Conservation (phyloP, 306 rosid genomes). For the Carpinus fangiana region DNA sequence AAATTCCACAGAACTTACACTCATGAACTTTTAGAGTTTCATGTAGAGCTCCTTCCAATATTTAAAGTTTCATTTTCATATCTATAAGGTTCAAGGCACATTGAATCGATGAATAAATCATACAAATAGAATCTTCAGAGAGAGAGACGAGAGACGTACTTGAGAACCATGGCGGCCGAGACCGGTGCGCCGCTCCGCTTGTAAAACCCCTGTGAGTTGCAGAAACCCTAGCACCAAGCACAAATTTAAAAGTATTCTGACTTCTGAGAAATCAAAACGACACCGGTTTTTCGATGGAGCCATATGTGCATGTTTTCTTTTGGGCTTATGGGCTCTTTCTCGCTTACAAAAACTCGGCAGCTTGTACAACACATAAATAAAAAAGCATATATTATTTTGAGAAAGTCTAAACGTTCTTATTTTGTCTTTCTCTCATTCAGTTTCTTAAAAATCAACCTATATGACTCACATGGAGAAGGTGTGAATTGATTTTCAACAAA, state of each 20-base stretch:
- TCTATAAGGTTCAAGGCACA: neutral
- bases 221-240: conserved; percentile 16
- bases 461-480: no score
- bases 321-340: neutral
- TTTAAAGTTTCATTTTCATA: neutral
- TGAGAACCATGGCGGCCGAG: conserved; percentile 35
- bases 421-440: no score
- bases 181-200: conserved; percentile 20
- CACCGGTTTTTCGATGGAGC: neutral
- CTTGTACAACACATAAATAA: no score
- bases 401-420: no score
- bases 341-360: no score
- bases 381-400: no score
- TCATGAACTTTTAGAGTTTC: neutral
- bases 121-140: neutral
- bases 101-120: neutral
- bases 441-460: no score
- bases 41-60: neutral
- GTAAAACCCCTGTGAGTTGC: neutral
- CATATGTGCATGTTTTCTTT: no score
- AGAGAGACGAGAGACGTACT: conserved; percentile 16
- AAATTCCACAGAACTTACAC: neutral
- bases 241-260: neutral
- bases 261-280: neutral
- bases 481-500: no score